Evolutionary conservation across 1,139 yeast species (phyloP).

Genomic region (Yamadazyma sp.): DNA sequence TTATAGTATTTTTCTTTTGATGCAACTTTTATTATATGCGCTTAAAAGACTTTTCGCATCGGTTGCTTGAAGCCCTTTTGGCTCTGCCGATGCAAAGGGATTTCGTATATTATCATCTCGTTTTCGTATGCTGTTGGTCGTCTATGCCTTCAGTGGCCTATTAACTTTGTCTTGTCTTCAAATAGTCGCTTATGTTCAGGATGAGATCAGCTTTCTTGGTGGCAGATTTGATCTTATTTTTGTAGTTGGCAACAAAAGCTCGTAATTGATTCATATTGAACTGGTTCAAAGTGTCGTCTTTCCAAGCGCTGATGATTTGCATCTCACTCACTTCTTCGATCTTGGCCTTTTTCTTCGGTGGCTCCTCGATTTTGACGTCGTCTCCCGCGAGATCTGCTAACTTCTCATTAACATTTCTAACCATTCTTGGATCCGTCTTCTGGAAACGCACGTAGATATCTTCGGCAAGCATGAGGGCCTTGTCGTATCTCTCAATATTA

Average conservation of each 20-base stretch:
- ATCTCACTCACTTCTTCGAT: slow-evolving; percentile 26
- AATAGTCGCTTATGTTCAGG: slow-evolving; percentile 30
- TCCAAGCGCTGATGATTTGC: slow-evolving; percentile 41
- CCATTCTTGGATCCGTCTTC: slow-evolving; percentile 9
- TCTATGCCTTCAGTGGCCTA: no score
- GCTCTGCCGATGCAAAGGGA: not conserved
- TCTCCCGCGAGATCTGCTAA: not conserved
- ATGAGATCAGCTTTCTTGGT: slow-evolving; percentile 44
- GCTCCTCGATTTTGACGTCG: slow-evolving; percentile 1
- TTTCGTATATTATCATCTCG: no score
- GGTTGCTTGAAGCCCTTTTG: not conserved
- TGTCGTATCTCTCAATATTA: slow-evolving; percentile 7
- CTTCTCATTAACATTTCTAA: slow-evolving; percentile 18
- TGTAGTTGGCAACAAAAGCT: slow-evolving; percentile 33
- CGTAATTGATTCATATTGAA: slow-evolving; percentile 44
- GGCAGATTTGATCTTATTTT: slow-evolving; percentile 32
- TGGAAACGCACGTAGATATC: slow-evolving; percentile 8
- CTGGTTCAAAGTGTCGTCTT: slow-evolving; percentile 28
- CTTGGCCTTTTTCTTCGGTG: slow-evolving; percentile 23
- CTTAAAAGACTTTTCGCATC: slow-evolving; percentile 6
- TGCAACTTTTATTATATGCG: slow-evolving; percentile 8
- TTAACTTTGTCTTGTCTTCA: slow-evolving; percentile 15
- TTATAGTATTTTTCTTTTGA: not conserved
- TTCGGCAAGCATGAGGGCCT: not conserved
- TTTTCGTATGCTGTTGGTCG: no score